These are phyloP conservation scores for Aspergillus quadricinctus DNA, from an alignment of 2,329 filamentous ascomycete genomes.

Conservation along the genomic window DNA sequence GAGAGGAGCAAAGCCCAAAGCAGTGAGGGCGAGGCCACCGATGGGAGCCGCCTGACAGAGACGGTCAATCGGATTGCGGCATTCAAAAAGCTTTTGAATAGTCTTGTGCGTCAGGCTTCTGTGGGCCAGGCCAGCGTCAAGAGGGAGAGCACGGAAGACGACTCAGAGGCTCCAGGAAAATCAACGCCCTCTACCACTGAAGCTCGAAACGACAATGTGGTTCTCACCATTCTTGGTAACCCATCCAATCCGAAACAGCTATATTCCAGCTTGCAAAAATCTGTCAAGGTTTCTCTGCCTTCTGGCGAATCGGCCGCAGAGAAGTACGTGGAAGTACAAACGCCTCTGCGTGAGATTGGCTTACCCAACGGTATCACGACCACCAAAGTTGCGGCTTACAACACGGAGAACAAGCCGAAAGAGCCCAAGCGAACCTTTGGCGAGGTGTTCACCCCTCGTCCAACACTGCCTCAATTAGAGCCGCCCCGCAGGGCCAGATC, in stretches of 20 bases:
- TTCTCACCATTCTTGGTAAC: slow-evolving; percentile 73
- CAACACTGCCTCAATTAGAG: slow-evolving; percentile 36
- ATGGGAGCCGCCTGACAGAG: slow-evolving; percentile 29
- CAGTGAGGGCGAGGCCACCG: slow-evolving; percentile 19
- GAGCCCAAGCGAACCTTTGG: slow-evolving; percentile 38
- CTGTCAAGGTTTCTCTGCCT: slow-evolving; percentile 29
- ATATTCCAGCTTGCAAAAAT: slow-evolving; percentile 75
- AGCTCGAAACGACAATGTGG: slow-evolving; percentile 50
- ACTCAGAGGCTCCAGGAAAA: slow-evolving; percentile 32
- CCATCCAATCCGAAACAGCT: slow-evolving; percentile 71
- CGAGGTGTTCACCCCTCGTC: slow-evolving; percentile 41
- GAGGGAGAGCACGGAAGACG: slow-evolving; percentile 32
- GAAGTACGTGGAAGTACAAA: slow-evolving; percentile 38
- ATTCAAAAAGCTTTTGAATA: slow-evolving; percentile 61
- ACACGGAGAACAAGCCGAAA: slow-evolving; percentile 25
- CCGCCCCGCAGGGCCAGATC: slow-evolving; percentile 35
- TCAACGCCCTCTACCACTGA: slow-evolving; percentile 37
- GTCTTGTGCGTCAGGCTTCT: slow-evolving; percentile 61
- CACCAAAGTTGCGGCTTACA: slow-evolving; percentile 59
- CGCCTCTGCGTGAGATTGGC: slow-evolving; percentile 57
- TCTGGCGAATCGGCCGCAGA: slow-evolving; percentile 34
- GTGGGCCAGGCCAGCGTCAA: slow-evolving; percentile 35
- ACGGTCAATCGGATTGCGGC: slow-evolving; percentile 45
- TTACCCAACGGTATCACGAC: slow-evolving; percentile 72
- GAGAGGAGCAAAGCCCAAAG: slow-evolving; percentile 32